Base-by-base conservation (phyloP, 2,329 filamentous ascomycete species). In the Penicillium polonicum region DNA sequence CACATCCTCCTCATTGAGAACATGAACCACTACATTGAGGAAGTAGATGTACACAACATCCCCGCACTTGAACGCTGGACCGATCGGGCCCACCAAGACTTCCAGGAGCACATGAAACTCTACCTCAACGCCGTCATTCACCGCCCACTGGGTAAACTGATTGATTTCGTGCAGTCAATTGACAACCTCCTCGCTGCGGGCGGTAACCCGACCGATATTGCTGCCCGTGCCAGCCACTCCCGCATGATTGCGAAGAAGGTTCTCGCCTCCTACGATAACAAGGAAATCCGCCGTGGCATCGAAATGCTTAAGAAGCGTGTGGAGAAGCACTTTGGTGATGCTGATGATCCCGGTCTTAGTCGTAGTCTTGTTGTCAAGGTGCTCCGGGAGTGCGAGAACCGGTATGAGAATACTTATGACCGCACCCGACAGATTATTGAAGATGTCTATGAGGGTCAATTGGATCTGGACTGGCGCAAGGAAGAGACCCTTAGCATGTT, bases 1-100 rank as follows among this genome's bases (percentile, higher is more conserved):
- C 92, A 97, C 75, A 96, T 99, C 68, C 83, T 97, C 35, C 83
- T 97, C 53, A 97, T 99, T 65, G 93, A 99, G 75, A 99, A 99
- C 74, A 97, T 97, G 92, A 95, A 97, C 71, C 92, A 96, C 75
- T 97, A 96, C 76, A 81, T 94, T 12, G 92, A 97, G 72, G 92
- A 97, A 74, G 89, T 96, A 9, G 91, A 96, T 65, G 79, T 88
- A 17, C 83, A 85, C 19, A 83, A 84, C 38, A 85, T 94, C 61
- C 83, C 89, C 8, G 86, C 96, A 0, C 82, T 97, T 5, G 86
- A 90, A 59, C 86, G 90, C 65, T 97, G 92, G 90, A 89, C 87
- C 69, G 85, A 87, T 39, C 88, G 88, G 57, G 94, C 93, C 1
- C 80, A 84, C 33, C 82, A 85, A 45, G 92, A 96, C 76, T 87